Evolutionary conservation across 305 asterid species (phyloP), one percentile per base, ranked within the genome.

Genomic region (Fraxinus greggii): DNA sequence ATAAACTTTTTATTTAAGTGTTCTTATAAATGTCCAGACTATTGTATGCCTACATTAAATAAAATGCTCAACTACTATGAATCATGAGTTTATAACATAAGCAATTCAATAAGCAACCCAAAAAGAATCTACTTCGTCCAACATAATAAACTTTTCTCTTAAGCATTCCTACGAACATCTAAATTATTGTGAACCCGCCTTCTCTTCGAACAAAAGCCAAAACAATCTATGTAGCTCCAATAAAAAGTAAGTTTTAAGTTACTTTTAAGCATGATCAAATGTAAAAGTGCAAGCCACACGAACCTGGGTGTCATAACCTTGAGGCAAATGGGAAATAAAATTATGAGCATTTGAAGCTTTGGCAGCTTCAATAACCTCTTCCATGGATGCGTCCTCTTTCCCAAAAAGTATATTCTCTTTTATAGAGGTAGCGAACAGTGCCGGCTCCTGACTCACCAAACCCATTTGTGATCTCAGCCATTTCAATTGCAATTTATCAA

Each of bases 271-370:
- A 51, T 1, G 61, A 21, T 2, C 15, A 59, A 21, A 59, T 21
- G 29, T 23, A 8, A 24, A 8, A 61, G 70, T 8, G 29, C 28
- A 48, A 42, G 63, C 21, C 5, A 24, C 7, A 67, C 81, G 6
- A 69, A 96, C 99, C 97, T 94, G 98, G 45, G 98, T 96, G 83
- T 94, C 94, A 80, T 96, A 96, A 32, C 95, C 97, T 84, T 91
- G 95, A 86, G 98, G 98, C 89, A 96, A 72, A 84, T 89, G 96
- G 69, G 84, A 78, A 13, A 96, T 96, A 93, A 96, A 96, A 87
- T 89, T 90, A 83, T 96, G 99, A 82, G 97, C 99, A 89, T 96
- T 94, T 10, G 99, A 84, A 82, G 98, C 98, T 84, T 92, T 94
- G 0, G 98, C 94, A 78, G 99, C 98, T 80, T 90, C 93, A 0